Evolutionary conservation across 768 basidiomycete genomes (phyloP).

Genomic region (Candolleomyces eurysporus): DNA sequence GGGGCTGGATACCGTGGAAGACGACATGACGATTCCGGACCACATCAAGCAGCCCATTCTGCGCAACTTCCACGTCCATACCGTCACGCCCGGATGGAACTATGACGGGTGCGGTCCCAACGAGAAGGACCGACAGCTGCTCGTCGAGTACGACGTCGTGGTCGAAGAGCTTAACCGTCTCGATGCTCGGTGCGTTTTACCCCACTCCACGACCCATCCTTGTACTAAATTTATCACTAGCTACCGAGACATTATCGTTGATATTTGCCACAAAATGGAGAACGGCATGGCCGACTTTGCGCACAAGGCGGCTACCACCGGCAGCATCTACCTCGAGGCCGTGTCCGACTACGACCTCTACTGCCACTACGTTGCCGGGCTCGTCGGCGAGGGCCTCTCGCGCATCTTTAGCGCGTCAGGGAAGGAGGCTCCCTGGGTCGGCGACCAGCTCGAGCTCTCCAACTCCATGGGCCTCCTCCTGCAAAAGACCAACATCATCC

Average conservation of each 20-base stretch:
- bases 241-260: slow-evolving; percentile 77
- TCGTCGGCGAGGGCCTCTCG: slow-evolving; percentile 94
- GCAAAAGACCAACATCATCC: slow-evolving; percentile 98
- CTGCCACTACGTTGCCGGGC: slow-evolving; percentile 97
- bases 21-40: slow-evolving; percentile 95
- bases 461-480: slow-evolving; percentile 95
- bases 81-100: slow-evolving; percentile 81
- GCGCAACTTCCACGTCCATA: slow-evolving; percentile 76
- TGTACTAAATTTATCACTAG: slow-evolving; percentile 30
- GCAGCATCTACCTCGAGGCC: slow-evolving; percentile 67
- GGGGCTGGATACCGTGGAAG: slow-evolving; percentile 95
- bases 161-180: slow-evolving; percentile 78
- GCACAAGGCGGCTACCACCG: slow-evolving; percentile 72
- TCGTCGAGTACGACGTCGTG: slow-evolving; percentile 80
- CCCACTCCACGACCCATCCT: slow-evolving; percentile 4
- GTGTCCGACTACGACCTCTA: slow-evolving; percentile 93
- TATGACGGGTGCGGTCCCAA: slow-evolving; percentile 79
- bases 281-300: slow-evolving; percentile 95
- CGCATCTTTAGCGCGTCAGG: slow-evolving; percentile 83
- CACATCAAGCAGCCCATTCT: slow-evolving; percentile 83
- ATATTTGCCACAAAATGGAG: slow-evolving; percentile 86
- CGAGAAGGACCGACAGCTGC: slow-evolving; percentile 85
- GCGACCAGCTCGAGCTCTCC: slow-evolving; percentile 78
- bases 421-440: slow-evolving; percentile 76
- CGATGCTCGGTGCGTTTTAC: slow-evolving; percentile 60